phyloP scores from a whole-genome alignment of 139 green algal genomes.

The Diplosphaera chodatii region DNA sequence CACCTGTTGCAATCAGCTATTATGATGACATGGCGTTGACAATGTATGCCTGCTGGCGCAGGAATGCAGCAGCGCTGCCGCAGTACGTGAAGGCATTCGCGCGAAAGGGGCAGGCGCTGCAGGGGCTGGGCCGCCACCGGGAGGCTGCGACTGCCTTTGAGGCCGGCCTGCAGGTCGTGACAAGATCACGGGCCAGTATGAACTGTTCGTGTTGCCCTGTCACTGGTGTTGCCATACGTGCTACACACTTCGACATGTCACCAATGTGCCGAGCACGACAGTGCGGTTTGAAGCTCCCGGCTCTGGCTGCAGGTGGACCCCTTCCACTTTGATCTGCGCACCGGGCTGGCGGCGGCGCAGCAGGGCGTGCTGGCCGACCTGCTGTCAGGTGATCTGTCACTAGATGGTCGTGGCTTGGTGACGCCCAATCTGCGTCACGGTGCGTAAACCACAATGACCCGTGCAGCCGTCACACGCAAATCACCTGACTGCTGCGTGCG shows the following conservation, averaged over 20 bases:
- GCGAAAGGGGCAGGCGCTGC: constrained; percentile 49
- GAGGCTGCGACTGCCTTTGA: constrained; percentile 28
- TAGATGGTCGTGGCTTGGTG: no score
- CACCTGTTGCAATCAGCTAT: background rate
- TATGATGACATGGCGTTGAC: background rate
- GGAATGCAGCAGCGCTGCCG: background rate
- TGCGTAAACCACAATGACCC: no score
- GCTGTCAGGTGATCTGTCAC: constrained; percentile 28
- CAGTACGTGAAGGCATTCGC: constrained; percentile 50
- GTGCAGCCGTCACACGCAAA: no score
- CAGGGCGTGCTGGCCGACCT: constrained; percentile 47
- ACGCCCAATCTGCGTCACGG: no score
- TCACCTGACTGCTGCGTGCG: no score
- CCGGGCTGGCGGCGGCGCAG: constrained; percentile 39
- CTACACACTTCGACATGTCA: no score
- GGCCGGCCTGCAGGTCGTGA: constrained; percentile 28
- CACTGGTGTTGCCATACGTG: no score
- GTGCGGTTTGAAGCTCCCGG: no score
- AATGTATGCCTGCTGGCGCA: background rate
- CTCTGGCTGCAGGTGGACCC: constrained; percentile 38
- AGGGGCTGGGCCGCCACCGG: constrained; percentile 33
- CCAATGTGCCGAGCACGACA: no score
- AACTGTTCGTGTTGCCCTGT: no score
- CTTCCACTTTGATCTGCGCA: constrained; percentile 41
- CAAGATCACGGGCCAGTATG: no score